Base-by-base conservation (phyloP, 108 stramenopile genomes). In the Nitzschia sp. region DNA sequence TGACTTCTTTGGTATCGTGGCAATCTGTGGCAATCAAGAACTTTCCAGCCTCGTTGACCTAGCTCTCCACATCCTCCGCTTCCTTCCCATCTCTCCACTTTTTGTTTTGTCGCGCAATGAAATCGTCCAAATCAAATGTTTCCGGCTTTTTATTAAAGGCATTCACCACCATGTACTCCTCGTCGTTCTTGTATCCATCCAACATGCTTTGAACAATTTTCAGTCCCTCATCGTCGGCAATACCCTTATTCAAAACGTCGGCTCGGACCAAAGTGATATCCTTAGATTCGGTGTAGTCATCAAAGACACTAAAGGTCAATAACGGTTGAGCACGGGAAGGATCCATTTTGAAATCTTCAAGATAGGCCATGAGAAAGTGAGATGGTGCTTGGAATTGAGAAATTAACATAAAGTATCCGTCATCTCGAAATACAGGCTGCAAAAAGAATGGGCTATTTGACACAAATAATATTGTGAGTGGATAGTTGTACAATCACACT, bases 341-440 rank as follows among this genome's bases (percentile, higher is more conserved):
- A 80, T 93, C 92, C 84, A 87, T 87, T 54, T 86, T 88, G 70
- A 90, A 93, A 62, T 93, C 92, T 64, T 93, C 92, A 1, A 93
- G 66, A 63, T 85, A 86, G 5, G 92, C 89, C 58, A 93, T 69
- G 5, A 90, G 63, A 68, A 93, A 93, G 64, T 89, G 78, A 53
- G 70, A 69, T 16, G 89, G 89, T 60, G 75, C 59, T 69, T 87
- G 84, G 63, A 90, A 93, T 75, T 93, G 89, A 58, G 82, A 84
- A 6, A 93, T 53, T 52, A 93, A 59, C 84, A 87, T 90, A 63
- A 93, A 93, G 55, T 82, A 88, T 17, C 92, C 84, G 60, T 86
- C 83, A 19, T 90, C 89, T 32, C 92, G 81, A 78, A 93, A 93
- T 21, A 93, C 66, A 1, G 92, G 92, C 45, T 93, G 92, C 22